Percentiles rank a stretch among this genome's conserved stretches.
These are phyloP conservation scores for Acacia melanoxylon DNA, from an alignment of 306 rosid genomes.

Conservation along the genomic window DNA sequence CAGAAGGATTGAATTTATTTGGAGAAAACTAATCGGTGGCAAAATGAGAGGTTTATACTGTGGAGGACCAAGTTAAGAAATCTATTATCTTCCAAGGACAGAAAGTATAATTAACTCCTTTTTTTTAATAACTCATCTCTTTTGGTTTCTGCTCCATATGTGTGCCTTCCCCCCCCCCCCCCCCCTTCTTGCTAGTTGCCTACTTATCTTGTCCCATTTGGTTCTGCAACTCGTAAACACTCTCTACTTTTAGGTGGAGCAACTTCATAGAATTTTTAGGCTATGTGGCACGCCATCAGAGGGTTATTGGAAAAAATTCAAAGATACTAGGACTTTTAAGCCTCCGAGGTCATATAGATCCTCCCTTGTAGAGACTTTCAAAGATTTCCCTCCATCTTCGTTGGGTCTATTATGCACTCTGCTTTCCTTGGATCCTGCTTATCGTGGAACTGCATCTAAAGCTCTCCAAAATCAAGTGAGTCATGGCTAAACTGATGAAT, in stretches of 20 bases:
- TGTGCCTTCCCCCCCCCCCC: no score
- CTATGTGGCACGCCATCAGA: conserved; percentile 91
- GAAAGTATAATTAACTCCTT: background rate
- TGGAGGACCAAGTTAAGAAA: background rate
- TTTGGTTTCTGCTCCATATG: background rate
- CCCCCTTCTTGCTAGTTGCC: background rate
- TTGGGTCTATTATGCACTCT: conserved; percentile 68
- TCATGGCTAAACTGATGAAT: conserved; percentile 11
- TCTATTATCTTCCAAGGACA: background rate
- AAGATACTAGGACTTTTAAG: conserved; percentile 53
- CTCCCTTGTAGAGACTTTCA: conserved; percentile 59
- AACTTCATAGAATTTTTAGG: conserved; percentile 78
- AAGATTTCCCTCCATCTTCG: conserved; percentile 66
- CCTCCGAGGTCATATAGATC: conserved; percentile 71
- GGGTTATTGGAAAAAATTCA: conserved; percentile 78
- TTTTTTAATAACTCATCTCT: background rate
- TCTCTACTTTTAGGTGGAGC: conserved; percentile 72
- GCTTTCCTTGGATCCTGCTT: conserved; percentile 77
- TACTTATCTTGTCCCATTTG: background rate
- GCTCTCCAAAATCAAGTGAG: conserved; percentile 71
- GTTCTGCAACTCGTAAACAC: conserved; percentile 25
- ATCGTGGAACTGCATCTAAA: conserved; percentile 68
- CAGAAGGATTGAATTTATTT: background rate
- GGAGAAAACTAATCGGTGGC: background rate
- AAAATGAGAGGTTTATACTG: background rate